Evolutionary conservation across 2,329 filamentous ascomycete genomes (phyloP).

Genomic region (Ophiostoma sp.): DNA sequence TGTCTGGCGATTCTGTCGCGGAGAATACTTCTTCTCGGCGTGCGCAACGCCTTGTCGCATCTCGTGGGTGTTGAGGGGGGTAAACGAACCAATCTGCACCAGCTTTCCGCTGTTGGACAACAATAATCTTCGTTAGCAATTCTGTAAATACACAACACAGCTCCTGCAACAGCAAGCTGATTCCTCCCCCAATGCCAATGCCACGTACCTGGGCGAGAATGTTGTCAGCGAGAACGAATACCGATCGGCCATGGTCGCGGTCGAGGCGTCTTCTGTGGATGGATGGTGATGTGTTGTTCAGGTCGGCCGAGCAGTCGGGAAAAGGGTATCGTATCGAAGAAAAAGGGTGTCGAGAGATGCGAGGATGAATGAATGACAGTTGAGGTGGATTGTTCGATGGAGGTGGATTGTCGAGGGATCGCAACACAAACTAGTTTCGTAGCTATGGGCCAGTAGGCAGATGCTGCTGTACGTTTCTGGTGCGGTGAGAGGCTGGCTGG

Average conservation of each 20-base stretch:
- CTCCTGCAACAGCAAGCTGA: conserved; percentile 3
- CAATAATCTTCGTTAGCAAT: conserved; percentile 21
- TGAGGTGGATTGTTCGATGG: not conserved
- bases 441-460: conserved; percentile 22
- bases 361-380: not conserved
- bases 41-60: not conserved
- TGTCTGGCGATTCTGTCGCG: not conserved
- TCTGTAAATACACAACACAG: not conserved
- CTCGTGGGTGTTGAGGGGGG: not conserved
- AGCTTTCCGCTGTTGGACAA: conserved; percentile 79
- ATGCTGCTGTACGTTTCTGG: conserved; percentile 24
- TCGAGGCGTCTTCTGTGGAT: conserved; percentile 1
- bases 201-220: conserved; percentile 91
- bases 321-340: not conserved
- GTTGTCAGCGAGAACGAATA: conserved; percentile 99
- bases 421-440: not conserved
- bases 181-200: conserved; percentile 15
- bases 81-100: conserved; percentile 79
- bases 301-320: not conserved
- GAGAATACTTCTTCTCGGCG: not conserved
- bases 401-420: not conserved
- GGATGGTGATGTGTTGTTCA: not conserved
- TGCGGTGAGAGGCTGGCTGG: conserved; percentile 7
- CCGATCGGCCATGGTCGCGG: conserved; percentile 80
- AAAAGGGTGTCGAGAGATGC: not conserved